Evolutionary conservation across 257 asterid species (phyloP), one percentile per base, ranked within the genome.

Genomic region (Haberlea rhodopensis): DNA sequence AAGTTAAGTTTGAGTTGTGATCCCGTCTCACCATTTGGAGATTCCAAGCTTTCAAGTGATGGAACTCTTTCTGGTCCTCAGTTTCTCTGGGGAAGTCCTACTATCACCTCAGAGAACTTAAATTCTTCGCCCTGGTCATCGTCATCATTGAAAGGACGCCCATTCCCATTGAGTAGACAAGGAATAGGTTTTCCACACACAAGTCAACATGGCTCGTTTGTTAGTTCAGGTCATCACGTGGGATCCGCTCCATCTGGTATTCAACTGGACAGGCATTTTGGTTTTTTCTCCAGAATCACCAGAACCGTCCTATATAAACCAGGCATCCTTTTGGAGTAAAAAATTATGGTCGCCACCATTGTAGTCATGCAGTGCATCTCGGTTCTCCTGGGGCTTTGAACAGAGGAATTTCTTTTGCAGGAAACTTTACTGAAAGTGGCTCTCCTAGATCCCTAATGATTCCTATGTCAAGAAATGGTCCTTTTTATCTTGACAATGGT

Each of bases 181-280:
- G n/a, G n/a, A n/a, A n/a, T n/a, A 19, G 77, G 74, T 45, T 70
- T 75, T 66, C 65, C 84, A 27, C 73, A 59, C 68, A 46, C 86
- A 18, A 71, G 52, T 58, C 76, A 58, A 53, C 75, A 63, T 21
- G 76, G 79, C 6, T 55, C 76, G 45, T 54, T 74, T 61, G 55
- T 70, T 31, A 53, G 54, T 70, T 71, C 85, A 57, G 43, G 78
- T 73, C 75, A 69, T 74, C 84, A 69, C 57, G 73, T 66, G 51
- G 95, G 87, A 49, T 84, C 95, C 32, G 90, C 95, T 75, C 95
- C 94, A 40, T 71, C 94, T 66, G 80, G 79, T 55, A 67, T 71
- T 68, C 83, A 80, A 49, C 69, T 73, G 5, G 71, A 84, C 62
- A 76, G 70, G 48, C 74, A 72, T 22, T 29, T 79, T 16, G 81